Base-by-base conservation (phyloP, 208 protist species). In the Leishmania major region DNA sequence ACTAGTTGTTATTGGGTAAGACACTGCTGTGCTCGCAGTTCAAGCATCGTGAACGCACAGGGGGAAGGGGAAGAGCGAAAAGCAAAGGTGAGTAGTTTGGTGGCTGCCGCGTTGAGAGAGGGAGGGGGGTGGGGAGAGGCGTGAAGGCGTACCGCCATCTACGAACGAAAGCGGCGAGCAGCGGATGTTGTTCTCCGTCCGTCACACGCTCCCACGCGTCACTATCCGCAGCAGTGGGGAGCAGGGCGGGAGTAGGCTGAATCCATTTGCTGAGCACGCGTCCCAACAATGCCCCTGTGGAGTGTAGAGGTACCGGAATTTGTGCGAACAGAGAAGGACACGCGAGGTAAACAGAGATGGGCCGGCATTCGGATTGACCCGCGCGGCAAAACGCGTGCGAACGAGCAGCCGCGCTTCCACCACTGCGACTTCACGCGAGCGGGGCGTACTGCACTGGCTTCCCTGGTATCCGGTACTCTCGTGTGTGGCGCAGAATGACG, bases 381-480 rank as follows among this genome's bases (percentile, higher is more conserved):
- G 37, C 66, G 40, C 19, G 35, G 31, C 37, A 45, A 13, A 45
- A 19, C 15, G 13, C 37, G 37, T 71, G 31, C 66, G 25, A n/a
- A 43, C 0, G 2, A 43, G 19, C 31, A 49, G 37, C 35, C 11
- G 17, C 40, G 45, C 72, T n/a, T 43, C 15, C n/a, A 60, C 15
- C 8, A 40, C 19, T 60, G n/a, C 13, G 22, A 0, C 49, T 28
- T 76, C 72, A 89, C 7, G 64, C 73, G 25, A 96, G 89, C 45
- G 75, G 83, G 0, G 88, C 81, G 75, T 95, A 97, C 72, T 77
- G 89, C 28, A 93, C 80, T 0, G 90, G 87, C 67, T 93, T 74
- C 11, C 91, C 90, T 45, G 94, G 94, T 55, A 89, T 80, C 8
- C 91, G 84, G 75, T 92, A 94, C 80, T 95, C 94, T 7, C 88